phyloP scores from a whole-genome alignment of 1,284 basidiomycete species.

The Neotropicomus parvogracilis region DNA sequence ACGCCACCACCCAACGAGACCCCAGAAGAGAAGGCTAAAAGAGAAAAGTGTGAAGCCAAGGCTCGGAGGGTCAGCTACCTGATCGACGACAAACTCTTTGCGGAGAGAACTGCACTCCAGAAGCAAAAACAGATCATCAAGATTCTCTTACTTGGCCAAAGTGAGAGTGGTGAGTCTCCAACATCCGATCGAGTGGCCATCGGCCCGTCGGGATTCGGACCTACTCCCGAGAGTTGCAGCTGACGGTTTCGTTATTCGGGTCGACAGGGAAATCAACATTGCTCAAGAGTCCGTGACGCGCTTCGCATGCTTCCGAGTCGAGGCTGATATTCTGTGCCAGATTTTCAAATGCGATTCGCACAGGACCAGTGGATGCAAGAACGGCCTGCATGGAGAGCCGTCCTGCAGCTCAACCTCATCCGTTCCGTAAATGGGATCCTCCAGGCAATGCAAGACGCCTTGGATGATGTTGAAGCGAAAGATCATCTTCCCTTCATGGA shows the following conservation, averaged over 20 bases:
- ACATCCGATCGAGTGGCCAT: neutral
- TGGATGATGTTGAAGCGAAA: conserved; percentile 34
- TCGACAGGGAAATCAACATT: conserved; percentile 62
- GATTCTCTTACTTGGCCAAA: conserved; percentile 58
- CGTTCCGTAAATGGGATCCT: conserved; percentile 66
- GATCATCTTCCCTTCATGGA: conserved; percentile 39
- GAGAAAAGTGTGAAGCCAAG: conserved; percentile 49
- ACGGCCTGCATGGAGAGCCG: conserved; percentile 69
- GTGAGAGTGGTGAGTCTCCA: conserved; percentile 47
- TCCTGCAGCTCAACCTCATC: conserved; percentile 74
- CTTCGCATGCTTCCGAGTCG: neutral
- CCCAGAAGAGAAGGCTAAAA: conserved; percentile 36
- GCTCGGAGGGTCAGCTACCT: conserved; percentile 53
- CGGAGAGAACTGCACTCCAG: conserved; percentile 46
- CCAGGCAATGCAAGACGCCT: conserved; percentile 40
- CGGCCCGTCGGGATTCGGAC: neutral
- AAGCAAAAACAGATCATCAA: conserved; percentile 51
- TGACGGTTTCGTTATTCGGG: conserved; percentile 8
- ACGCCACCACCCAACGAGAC: conserved; percentile 52
- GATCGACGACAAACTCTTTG: conserved; percentile 61
- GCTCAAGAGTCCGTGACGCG: conserved; percentile 49
- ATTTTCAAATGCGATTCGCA: conserved; percentile 67
- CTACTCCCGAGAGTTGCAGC: neutral
- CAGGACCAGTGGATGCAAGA: conserved; percentile 52
- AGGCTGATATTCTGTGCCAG: conserved; percentile 34